Conservation (phyloP, 371 early-diverging fungal genomes). For the Syncephalastrum monosporum region DNA sequence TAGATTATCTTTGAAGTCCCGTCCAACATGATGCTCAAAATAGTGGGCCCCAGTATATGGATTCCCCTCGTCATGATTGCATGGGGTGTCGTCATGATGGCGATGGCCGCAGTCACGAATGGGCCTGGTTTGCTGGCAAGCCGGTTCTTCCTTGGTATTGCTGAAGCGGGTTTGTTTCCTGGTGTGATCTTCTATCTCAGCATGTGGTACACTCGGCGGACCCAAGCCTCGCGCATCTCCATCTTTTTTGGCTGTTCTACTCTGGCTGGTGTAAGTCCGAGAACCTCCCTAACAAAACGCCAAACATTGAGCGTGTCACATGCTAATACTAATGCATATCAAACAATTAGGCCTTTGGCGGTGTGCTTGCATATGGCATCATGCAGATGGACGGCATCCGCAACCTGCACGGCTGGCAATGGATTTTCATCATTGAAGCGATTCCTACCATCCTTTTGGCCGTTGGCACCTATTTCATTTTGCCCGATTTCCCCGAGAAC, state of each 20-base stretch:
- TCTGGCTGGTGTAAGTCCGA: conserved; percentile 62
- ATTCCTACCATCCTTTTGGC: conserved; percentile 66
- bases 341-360: conserved; percentile 46
- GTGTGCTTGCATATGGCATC: conserved; percentile 58
- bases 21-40: conserved; percentile 70
- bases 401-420: conserved; percentile 59
- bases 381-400: conserved; percentile 55
- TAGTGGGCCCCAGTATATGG: conserved; percentile 65
- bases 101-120: conserved; percentile 45
- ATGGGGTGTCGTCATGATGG: conserved; percentile 48
- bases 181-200: conserved; percentile 51
- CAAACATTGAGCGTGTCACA: conserved; percentile 5
- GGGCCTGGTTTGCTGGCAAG: conserved; percentile 50
- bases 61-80: conserved; percentile 63
- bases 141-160: conserved; percentile 71
- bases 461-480: conserved; percentile 51
- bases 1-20: conserved; percentile 70
- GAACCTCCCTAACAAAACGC: not conserved
- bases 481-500: conserved; percentile 74
- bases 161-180: conserved; percentile 67
- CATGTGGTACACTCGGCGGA: conserved; percentile 54
- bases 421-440: conserved; percentile 79
- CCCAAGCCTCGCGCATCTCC: conserved; percentile 72
- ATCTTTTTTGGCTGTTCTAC: conserved; percentile 65
- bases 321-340: conserved; percentile 6